These are phyloP conservation scores for Aristolochia contorta DNA, from an alignment of 164 flowering plant species.

Conservation along the genomic window DNA sequence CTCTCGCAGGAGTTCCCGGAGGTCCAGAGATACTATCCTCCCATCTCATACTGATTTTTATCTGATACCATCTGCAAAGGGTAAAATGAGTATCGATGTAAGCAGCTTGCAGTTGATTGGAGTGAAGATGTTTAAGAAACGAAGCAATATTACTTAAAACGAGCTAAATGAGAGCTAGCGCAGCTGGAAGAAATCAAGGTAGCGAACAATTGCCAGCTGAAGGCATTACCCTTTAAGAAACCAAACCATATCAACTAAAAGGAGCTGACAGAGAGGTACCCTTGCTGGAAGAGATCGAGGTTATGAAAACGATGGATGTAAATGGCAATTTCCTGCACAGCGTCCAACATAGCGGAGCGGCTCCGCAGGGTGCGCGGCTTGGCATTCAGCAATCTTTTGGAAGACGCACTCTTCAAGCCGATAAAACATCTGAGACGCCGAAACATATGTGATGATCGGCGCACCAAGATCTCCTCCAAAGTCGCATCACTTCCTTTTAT, in stretches of 20 bases:
- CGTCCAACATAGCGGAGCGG: slow-evolving; percentile 52
- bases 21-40: slow-evolving; percentile 42
- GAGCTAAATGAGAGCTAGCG: neutral
- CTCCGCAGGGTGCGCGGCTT: slow-evolving; percentile 7
- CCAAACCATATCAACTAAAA: neutral
- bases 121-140: neutral
- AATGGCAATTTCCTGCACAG: slow-evolving; percentile 76
- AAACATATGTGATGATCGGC: slow-evolving; percentile 17
- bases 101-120: too few relatives aligned
- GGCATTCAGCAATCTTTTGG: slow-evolving; percentile 37
- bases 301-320: slow-evolving; percentile 94
- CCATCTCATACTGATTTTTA: slow-evolving; percentile 83
- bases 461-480: slow-evolving; percentile 5
- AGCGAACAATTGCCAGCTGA: neutral
- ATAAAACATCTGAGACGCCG: slow-evolving; percentile 23
- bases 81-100: neutral
- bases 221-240: neutral
- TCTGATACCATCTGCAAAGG: slow-evolving; percentile 77
- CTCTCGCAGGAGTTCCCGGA: slow-evolving; percentile 78
- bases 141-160: neutral
- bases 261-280: slow-evolving; percentile 26
- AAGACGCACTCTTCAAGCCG: slow-evolving; percentile 14
- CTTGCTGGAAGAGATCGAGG: slow-evolving; percentile 96
- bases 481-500: slow-evolving; percentile 15
- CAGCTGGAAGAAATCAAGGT: neutral